Percentiles rank a stretch among this genome's conserved stretches.
These are phyloP conservation scores for Oenanthe sinensis DNA, from an alignment of 129 eudicot species.

Conservation along the genomic window DNA sequence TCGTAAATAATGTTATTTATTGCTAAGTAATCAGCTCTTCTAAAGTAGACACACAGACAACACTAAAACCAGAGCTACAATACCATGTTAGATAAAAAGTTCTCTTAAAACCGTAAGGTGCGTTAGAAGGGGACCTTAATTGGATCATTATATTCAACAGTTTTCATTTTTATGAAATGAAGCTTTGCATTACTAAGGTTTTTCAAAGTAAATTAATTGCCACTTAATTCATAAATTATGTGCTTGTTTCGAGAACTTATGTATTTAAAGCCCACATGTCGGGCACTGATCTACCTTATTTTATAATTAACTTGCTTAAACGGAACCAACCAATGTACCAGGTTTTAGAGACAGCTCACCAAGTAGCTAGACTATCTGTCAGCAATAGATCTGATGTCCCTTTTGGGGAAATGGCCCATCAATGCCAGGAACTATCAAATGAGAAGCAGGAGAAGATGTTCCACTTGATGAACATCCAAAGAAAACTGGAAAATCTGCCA, in stretches of 20 bases:
- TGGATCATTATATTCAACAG: not conserved
- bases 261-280: not conserved
- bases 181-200: not conserved
- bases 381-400: constrained; percentile 60
- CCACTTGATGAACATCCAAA: constrained; percentile 43
- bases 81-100: no score
- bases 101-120: not conserved
- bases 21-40: no score
- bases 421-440: constrained; percentile 61
- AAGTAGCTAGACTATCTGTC: constrained; percentile 73
- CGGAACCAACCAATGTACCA: constrained; percentile 16
- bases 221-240: not conserved
- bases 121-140: not conserved
- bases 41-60: not conserved
- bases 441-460: constrained; percentile 87
- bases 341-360: constrained; percentile 87
- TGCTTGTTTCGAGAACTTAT: not conserved
- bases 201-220: not conserved
- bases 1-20: no score
- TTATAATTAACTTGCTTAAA: not conserved
- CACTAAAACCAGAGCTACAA: not conserved
- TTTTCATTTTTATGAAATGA: not conserved
- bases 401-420: constrained; percentile 70
- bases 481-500: constrained; percentile 25
- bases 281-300: not conserved